Evolutionary conservation across 2,329 filamentous ascomycete species (phyloP).

Genomic region (Zelopaecilomyces penicillatus): DNA sequence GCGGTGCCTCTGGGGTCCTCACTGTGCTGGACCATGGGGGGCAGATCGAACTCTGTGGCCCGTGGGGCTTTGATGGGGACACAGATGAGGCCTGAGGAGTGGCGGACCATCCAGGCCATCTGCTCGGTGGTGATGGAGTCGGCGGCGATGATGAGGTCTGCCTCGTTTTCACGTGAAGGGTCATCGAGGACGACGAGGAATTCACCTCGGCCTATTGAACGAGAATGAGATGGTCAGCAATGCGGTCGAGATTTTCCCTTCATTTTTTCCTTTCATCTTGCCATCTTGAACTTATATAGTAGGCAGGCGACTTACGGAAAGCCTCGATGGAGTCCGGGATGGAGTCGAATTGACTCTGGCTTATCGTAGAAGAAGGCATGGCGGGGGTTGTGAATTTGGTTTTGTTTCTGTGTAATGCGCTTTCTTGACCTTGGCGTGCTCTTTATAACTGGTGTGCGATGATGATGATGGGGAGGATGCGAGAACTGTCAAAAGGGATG

Average conservation of each 20-base stretch:
- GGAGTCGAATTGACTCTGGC: slow-evolving; percentile 49
- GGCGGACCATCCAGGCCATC: slow-evolving; percentile 92
- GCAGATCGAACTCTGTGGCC: slow-evolving; percentile 64
- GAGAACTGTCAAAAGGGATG: no score
- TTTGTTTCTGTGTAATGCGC: no score
- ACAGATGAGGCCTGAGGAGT: slow-evolving; percentile 88
- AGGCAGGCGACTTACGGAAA: slow-evolving; percentile 44
- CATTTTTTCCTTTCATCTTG: no score
- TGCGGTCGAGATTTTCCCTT: background rate
- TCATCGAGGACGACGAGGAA: slow-evolving; percentile 96
- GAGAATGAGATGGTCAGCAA: background rate
- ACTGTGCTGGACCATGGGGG: slow-evolving; percentile 71
- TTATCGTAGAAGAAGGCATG: slow-evolving; percentile 46
- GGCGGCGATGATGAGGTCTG: slow-evolving; percentile 92
- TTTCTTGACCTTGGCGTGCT: background rate
- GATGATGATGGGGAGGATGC: background rate
- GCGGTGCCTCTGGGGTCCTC: slow-evolving; percentile 86
- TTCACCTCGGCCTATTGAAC: slow-evolving; percentile 59
- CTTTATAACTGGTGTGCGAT: background rate
- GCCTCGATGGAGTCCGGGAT: slow-evolving; percentile 57
- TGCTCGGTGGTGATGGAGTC: slow-evolving; percentile 75
- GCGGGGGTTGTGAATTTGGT: no score
- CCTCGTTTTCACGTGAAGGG: slow-evolving; percentile 90
- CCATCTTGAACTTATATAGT: no score
- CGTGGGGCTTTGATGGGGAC: slow-evolving; percentile 66